These are phyloP conservation scores for Mortierella alpina DNA, from an alignment of 192 early-diverging fungal species.

Conservation along the genomic window DNA sequence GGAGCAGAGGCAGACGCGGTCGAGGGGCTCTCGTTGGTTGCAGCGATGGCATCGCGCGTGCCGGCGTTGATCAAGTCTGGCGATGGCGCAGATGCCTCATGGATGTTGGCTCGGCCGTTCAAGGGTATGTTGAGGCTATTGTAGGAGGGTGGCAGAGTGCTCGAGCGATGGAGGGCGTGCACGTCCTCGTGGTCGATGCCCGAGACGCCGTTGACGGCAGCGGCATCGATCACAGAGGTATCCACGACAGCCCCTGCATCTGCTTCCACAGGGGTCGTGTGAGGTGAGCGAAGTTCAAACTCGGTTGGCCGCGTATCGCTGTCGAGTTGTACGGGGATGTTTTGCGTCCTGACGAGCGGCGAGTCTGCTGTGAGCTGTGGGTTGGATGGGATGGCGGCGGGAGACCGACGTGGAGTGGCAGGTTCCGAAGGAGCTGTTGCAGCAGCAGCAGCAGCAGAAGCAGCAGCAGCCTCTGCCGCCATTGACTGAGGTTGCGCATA, in stretches of 20 bases:
- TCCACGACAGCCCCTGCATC: neutral
- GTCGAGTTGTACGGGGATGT: neutral
- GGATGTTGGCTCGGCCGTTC: slow-evolving; percentile 8
- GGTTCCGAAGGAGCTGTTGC: neutral
- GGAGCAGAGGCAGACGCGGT: slow-evolving; percentile 2
- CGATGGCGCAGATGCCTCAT: slow-evolving; percentile 33
- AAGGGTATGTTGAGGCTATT: slow-evolving; percentile 46
- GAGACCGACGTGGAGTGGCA: slow-evolving; percentile 12
- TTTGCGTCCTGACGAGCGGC: slow-evolving; percentile 18
- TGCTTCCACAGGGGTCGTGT: neutral
- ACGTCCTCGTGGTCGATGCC: neutral
- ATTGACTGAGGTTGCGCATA: slow-evolving; percentile 11
- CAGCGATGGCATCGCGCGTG: neutral
- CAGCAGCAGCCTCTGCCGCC: neutral
- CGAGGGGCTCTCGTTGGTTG: slow-evolving; percentile 2
- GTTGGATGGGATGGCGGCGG: neutral
- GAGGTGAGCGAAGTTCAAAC: slow-evolving; percentile 25
- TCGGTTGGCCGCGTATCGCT: slow-evolving; percentile 27
- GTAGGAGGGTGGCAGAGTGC: slow-evolving; percentile 41
- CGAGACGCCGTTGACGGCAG: neutral
- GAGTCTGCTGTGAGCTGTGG: slow-evolving; percentile 25
- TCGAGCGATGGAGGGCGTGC: slow-evolving; percentile 4
- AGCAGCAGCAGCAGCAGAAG: neutral
- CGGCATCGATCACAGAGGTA: neutral
- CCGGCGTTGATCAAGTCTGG: slow-evolving; percentile 6